Percentiles rank a stretch among this genome's conserved stretches.
These are phyloP conservation scores for Trichophaea hybrida DNA, from an alignment of 2,329 filamentous ascomycete genomes.

Conservation along the genomic window DNA sequence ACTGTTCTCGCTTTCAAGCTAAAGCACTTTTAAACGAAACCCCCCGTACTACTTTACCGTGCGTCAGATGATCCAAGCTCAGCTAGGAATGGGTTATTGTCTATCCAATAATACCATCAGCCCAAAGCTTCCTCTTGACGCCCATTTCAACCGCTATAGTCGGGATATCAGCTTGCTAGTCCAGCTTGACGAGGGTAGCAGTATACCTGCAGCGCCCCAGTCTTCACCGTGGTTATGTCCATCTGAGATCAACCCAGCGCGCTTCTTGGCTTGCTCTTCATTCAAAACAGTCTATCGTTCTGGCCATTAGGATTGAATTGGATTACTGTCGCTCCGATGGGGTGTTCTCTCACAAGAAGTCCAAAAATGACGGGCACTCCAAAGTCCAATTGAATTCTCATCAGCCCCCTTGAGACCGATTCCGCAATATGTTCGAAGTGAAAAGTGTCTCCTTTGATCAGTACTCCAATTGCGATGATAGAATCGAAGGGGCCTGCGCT, in stretches of 20 bases:
- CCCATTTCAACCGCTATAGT: conserved; percentile 73
- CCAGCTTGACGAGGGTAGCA: no score
- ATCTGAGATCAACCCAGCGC: conserved; percentile 56
- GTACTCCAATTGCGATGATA: conserved; percentile 83
- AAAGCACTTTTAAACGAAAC: conserved; percentile 12
- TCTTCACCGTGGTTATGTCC: conserved; percentile 92
- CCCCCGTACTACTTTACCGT: background rate
- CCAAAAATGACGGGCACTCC: conserved; percentile 40
- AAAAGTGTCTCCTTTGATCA: conserved; percentile 98
- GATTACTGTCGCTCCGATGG: background rate
- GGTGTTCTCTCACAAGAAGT: conserved; percentile 14
- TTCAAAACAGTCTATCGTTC: conserved; percentile 58
- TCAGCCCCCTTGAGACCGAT: conserved; percentile 75
- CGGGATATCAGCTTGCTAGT: background rate
- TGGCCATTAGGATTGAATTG: background rate
- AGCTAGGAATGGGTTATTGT: background rate
- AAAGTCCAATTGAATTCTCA: conserved; percentile 83
- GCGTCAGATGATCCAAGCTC: background rate
- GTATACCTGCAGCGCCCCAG: conserved; percentile 59
- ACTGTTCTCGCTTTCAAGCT: conserved; percentile 17
- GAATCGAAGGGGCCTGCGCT: conserved; percentile 65
- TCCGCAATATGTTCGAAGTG: conserved; percentile 99
- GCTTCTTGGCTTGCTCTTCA: conserved; percentile 72
- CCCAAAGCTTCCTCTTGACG: conserved; percentile 73
- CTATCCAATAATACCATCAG: conserved; percentile 47